Conservation (phyloP, 768 basidiomycete genomes). For the Gautieria morchelliformis region DNA sequence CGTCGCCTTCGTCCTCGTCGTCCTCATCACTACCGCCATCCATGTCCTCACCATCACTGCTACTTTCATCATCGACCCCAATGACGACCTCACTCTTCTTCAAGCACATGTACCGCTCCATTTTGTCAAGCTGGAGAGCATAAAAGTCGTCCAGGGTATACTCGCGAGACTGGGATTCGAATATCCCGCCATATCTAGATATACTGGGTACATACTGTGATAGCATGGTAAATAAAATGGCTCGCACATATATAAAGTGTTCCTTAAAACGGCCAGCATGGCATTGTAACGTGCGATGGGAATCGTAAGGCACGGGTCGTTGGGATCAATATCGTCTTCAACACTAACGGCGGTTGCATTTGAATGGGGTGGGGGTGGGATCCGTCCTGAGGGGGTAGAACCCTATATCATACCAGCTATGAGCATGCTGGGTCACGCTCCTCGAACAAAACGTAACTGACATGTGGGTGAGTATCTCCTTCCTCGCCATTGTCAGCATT, state of each 20-base stretch:
- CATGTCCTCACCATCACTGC: slow-evolving; percentile 50
- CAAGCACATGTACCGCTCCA: slow-evolving; percentile 69
- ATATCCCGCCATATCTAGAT: slow-evolving; percentile 78
- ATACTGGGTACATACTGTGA: background rate
- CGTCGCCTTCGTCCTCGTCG: slow-evolving; percentile 32
- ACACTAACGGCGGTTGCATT: background rate
- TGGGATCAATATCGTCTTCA: slow-evolving; percentile 37
- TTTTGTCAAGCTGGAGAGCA: slow-evolving; percentile 70
- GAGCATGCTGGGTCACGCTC: background rate
- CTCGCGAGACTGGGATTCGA: slow-evolving; percentile 72
- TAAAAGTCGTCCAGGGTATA: slow-evolving; percentile 89
- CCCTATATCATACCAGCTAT: no score
- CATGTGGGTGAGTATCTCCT: background rate
- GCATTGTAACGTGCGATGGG: slow-evolving; percentile 78
- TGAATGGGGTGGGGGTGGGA: no score
- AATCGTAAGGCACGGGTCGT: slow-evolving; percentile 54
- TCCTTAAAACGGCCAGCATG: slow-evolving; percentile 77
- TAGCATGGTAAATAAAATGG: background rate
- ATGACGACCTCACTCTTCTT: slow-evolving; percentile 57
- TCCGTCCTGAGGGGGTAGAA: no score
- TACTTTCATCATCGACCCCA: slow-evolving; percentile 53
- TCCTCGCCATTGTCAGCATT: slow-evolving; percentile 19
- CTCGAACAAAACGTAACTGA: background rate
- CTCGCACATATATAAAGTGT: slow-evolving; percentile 77
- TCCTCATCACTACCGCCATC: slow-evolving; percentile 37